phyloP scores from a whole-genome alignment of 1,139 yeast species.

The Debaryomycetaceae sp. region DNA sequence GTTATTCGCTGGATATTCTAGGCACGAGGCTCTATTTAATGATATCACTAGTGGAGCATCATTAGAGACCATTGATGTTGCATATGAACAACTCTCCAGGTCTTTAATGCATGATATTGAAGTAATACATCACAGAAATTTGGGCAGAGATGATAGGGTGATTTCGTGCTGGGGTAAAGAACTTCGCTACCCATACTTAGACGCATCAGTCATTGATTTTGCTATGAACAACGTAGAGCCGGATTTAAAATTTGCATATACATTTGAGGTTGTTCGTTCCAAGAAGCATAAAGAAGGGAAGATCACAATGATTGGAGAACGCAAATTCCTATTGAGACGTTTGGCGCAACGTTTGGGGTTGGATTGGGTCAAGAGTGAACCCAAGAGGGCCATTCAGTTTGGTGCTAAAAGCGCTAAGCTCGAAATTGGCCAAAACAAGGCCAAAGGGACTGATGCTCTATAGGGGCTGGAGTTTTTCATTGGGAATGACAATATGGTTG shows the following conservation, averaged over 20 bases:
- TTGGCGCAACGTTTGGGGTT: slow-evolving; percentile 56
- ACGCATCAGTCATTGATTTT: slow-evolving; percentile 53
- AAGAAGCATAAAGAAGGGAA: slow-evolving; percentile 26
- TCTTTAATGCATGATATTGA: slow-evolving; percentile 70
- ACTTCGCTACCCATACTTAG: slow-evolving; percentile 83
- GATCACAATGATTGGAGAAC: slow-evolving; percentile 24
- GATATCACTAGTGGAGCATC: slow-evolving; percentile 16
- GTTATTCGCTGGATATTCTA: slow-evolving; percentile 85
- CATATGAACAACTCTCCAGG: slow-evolving; percentile 22
- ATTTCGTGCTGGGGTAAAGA: slow-evolving; percentile 87
- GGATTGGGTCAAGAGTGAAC: slow-evolving; percentile 60
- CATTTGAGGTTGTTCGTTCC: slow-evolving; percentile 26
- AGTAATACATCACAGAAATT: slow-evolving; percentile 71
- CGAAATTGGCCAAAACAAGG: slow-evolving; percentile 67
- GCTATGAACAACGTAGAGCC: slow-evolving; percentile 50
- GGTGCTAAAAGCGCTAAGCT: slow-evolving; percentile 95
- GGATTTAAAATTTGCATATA: slow-evolving; percentile 41
- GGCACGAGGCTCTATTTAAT: slow-evolving; percentile 59
- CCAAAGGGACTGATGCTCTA: slow-evolving; percentile 57
- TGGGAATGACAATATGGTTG: background rate
- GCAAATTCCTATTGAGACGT: slow-evolving; percentile 64
- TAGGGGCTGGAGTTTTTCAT: slow-evolving; percentile 1
- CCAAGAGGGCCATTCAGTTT: slow-evolving; percentile 94
- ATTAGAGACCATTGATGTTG: slow-evolving; percentile 12
- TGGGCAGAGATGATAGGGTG: slow-evolving; percentile 90